These are phyloP conservation scores for Termitomyces bulborhizus DNA, from an alignment of 768 basidiomycete species.

Conservation along the genomic window DNA sequence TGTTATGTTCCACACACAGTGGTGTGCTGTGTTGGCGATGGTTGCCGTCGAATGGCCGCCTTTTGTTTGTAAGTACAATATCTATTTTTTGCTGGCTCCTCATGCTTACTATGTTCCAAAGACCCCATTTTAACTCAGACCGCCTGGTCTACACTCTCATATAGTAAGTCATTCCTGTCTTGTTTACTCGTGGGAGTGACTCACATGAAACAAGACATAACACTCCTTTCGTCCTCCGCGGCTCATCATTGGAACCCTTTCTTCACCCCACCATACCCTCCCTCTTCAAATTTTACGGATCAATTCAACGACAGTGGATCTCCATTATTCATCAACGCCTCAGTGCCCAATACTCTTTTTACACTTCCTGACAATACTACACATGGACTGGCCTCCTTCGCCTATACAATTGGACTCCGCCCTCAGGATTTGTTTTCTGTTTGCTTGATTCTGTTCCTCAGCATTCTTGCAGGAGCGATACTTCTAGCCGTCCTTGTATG, in stretches of 20 bases:
- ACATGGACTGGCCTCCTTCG: slow-evolving; percentile 75
- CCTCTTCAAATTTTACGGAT: slow-evolving; percentile 64
- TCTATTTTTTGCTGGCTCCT: background rate
- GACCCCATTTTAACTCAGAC: slow-evolving; percentile 88
- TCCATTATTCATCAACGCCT: slow-evolving; percentile 68
- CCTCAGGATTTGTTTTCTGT: slow-evolving; percentile 79
- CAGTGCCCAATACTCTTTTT: slow-evolving; percentile 68
- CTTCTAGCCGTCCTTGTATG: slow-evolving; percentile 66
- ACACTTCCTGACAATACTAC: slow-evolving; percentile 56
- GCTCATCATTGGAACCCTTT: slow-evolving; percentile 66
- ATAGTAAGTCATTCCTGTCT: slow-evolving; percentile 40
- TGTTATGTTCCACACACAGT: slow-evolving; percentile 90
- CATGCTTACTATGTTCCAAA: slow-evolving; percentile 20
- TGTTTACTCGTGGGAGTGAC: background rate
- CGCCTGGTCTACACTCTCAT: slow-evolving; percentile 80
- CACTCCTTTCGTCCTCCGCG: slow-evolving; percentile 45
- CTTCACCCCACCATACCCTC: slow-evolving; percentile 46
- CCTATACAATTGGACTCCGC: slow-evolving; percentile 75
- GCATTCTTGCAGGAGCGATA: slow-evolving; percentile 68
- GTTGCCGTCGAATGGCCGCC: slow-evolving; percentile 93
- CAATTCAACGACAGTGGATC: slow-evolving; percentile 70
- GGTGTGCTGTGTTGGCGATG: slow-evolving; percentile 85
- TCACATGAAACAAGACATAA: slow-evolving; percentile 52
- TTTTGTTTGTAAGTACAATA: slow-evolving; percentile 61
- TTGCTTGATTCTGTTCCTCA: slow-evolving; percentile 79